Evolutionary conservation across 768 basidiomycete species (phyloP).

Genomic region (Suillus subaureus): DNA sequence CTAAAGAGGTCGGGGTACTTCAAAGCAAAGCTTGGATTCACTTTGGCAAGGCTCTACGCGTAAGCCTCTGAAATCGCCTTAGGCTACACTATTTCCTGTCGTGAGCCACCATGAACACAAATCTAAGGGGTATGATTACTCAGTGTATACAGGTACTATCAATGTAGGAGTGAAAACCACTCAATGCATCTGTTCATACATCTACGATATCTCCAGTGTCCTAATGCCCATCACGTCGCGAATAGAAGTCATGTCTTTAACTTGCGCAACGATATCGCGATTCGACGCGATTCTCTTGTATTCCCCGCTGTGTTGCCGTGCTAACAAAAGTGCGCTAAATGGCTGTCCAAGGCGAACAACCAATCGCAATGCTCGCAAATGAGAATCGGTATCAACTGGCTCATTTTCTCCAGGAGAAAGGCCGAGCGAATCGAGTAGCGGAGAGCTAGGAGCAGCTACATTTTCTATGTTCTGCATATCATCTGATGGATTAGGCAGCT

Average conservation of each 20-base stretch:
- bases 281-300: neutral
- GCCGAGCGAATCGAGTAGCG: neutral
- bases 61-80: neutral
- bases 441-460: neutral
- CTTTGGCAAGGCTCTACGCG: neutral
- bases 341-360: neutral
- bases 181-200: neutral
- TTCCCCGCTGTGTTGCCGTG: neutral
- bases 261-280: neutral
- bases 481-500: neutral
- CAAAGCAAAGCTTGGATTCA: neutral
- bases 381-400: neutral
- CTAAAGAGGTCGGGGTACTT: neutral
- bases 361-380: neutral
- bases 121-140: neutral
- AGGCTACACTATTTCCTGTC: neutral
- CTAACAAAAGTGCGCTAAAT: neutral
- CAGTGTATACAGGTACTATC: neutral
- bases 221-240: neutral
- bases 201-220: neutral
- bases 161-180: neutral
- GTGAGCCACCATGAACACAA: neutral
- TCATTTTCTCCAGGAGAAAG: neutral
- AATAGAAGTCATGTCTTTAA: neutral
- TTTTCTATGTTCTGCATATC: neutral